Conservation (phyloP, 805 yeast species). For the Candida peoriensis region DNA sequence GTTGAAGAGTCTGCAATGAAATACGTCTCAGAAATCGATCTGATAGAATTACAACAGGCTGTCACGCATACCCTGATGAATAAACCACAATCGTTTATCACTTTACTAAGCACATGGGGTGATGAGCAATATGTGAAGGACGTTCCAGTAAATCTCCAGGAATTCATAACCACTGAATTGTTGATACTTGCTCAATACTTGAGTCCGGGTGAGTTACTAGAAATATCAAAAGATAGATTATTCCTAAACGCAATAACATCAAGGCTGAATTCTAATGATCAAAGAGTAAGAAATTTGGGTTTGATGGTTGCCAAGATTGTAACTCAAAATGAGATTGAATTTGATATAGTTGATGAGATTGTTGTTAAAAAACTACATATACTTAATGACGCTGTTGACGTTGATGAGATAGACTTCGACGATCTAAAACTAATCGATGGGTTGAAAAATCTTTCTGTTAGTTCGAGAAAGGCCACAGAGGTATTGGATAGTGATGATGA, state of each 20-base stretch:
- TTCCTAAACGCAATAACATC: slow-evolving; percentile 51
- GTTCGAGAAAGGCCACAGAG: slow-evolving; percentile 7
- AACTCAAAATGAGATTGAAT: slow-evolving; percentile 22
- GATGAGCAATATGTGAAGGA: slow-evolving; percentile 31
- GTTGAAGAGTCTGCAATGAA: slow-evolving; percentile 9
- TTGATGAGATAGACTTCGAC: slow-evolving; percentile 10
- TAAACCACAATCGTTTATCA: slow-evolving; percentile 1
- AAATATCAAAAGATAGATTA: slow-evolving; percentile 29
- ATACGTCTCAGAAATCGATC: slow-evolving; percentile 4
- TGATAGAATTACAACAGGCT: slow-evolving; percentile 12
- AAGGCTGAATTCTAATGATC: slow-evolving; percentile 46
- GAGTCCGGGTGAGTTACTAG: slow-evolving; percentile 19
- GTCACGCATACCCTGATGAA: slow-evolving; percentile 7
- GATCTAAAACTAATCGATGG: slow-evolving; percentile 11
- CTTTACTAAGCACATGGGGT: slow-evolving; percentile 30
- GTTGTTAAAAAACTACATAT: slow-evolving; percentile 3
- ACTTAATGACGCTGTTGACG: slow-evolving; percentile 3
- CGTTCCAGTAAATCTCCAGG: slow-evolving; percentile 41
- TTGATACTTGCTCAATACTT: slow-evolving; percentile 30
- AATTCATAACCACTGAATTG: slow-evolving; percentile 41
- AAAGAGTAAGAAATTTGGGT: slow-evolving; percentile 44
- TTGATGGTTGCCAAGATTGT: slow-evolving; percentile 52
- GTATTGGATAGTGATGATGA: slow-evolving; percentile 25
- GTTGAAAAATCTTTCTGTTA: slow-evolving; percentile 8
- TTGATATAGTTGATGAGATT: slow-evolving; percentile 25